Conservation (phyloP, 2,329 filamentous ascomycete species). For the Aspergillus sp. region DNA sequence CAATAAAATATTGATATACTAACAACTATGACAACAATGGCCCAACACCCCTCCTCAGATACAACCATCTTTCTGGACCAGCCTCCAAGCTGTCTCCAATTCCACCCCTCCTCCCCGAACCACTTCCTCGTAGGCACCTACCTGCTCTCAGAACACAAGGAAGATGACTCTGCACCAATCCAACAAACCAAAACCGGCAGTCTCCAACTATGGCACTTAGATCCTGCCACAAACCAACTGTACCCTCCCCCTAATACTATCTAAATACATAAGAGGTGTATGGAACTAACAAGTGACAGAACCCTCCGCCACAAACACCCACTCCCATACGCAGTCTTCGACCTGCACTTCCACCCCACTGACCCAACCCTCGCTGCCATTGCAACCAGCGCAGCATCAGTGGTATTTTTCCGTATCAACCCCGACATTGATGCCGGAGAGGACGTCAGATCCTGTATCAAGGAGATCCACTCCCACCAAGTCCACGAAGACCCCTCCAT, state of each 20-base stretch:
- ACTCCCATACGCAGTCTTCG: slow-evolving; percentile 75
- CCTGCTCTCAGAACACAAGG: slow-evolving; percentile 55
- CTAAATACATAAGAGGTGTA: neutral
- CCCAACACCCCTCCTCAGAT: slow-evolving; percentile 31
- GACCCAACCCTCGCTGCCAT: slow-evolving; percentile 64
- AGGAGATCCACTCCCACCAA: slow-evolving; percentile 46
- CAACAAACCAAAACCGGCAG: slow-evolving; percentile 71
- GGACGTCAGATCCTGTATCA: neutral
- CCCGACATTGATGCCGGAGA: too few species aligned
- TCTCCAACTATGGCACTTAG: slow-evolving; percentile 65
- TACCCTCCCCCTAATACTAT: slow-evolving; percentile 13
- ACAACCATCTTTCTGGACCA: slow-evolving; percentile 43
- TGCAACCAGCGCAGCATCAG: slow-evolving; percentile 69
- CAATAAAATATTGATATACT: too few species aligned
- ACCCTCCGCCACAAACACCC: slow-evolving; percentile 59
- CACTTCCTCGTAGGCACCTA: slow-evolving; percentile 85
- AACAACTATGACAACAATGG: slow-evolving; percentile 9
- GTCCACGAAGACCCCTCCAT: slow-evolving; percentile 57
- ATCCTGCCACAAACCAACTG: slow-evolving; percentile 32
- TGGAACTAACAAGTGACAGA: slow-evolving; percentile 40
- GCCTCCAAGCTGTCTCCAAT: slow-evolving; percentile 49
- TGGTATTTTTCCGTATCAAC: slow-evolving; percentile 39
- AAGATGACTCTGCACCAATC: slow-evolving; percentile 25
- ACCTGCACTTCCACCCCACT: slow-evolving; percentile 74
- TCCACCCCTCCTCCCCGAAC: slow-evolving; percentile 51